Base-by-base conservation (phyloP, 345 rosid species). In the Arabidopsis suecica region DNA sequence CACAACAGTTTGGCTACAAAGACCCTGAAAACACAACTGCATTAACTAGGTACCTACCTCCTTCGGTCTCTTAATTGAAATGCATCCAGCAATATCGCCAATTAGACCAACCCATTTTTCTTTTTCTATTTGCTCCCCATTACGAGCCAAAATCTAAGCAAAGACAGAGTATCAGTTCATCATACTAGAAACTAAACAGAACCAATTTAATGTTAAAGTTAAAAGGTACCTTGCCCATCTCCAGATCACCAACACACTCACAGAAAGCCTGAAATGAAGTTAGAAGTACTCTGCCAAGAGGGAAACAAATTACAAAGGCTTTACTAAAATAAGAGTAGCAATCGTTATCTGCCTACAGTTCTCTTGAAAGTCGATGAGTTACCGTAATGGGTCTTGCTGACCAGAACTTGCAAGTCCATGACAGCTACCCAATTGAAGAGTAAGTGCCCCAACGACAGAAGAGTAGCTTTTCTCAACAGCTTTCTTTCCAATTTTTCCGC, bases 181-280 rank as follows among this genome's bases (percentile, higher is more conserved):
- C 5, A 56, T 37, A 74, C 45, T 54, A 12, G 22, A 54, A 53
- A 67, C 53, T 65, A 78, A 80, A 30, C 47, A 37, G 22, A 56
- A 56, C 41, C 28, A 48, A 40, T 33, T 61, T 11, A 66, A 32
- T 33, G 32, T 69, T 34, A 22, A 7, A 66, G 49, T 36, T 28
- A 38, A 45, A 64, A 60, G 45, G 62, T 88, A 94, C 98, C 98
- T 94, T 94, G 63, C 97, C 96, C 98, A 94, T 91, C 85, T 94
- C 98, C 72, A 94, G 87, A 79, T 94, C 98, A 60, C 98, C 98
- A 79, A 94, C 92, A 79, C 97, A 94, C 79, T 94, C 98, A 83
- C 98, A 94, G 74, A 94, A 94, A 63, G 96, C 91, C 78, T 87
- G 97, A 83, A 91, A 91, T 78, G 98, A 89, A 63, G 87, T 83